Base-by-base conservation (phyloP, 2,329 filamentous ascomycete species). In the Leptographium wingfieldii region DNA sequence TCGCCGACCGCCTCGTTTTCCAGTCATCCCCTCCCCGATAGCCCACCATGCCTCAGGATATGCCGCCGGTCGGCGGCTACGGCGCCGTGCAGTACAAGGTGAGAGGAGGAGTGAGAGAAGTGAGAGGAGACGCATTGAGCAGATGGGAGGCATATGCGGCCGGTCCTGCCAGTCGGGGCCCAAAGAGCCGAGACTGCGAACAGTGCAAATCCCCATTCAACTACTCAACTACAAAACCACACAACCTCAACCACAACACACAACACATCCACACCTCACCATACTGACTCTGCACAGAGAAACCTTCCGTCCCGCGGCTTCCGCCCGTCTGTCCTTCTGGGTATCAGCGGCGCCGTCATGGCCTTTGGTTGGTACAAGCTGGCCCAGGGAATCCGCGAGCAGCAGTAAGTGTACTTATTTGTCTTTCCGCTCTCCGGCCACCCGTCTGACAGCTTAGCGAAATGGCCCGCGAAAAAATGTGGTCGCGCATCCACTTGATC, bases 71-170 rank as follows among this genome's bases (percentile, higher is more conserved):
- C 71, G 94, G 92, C 79, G 94, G 94, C 81, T 99, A 99, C 76
- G 87, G 85, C 74, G 87, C 92, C 74, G 87, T 99, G 66, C 94
- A 99, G 78, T 99, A 96, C 81, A 95, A 95, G 85, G 88, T 92
- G 74, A 70, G 80, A 11, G 35, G 51, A 43, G 53, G 11, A 38
- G 35, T 3, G 10, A 38, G 35, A 38, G 10, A 14, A 40, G 38
- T 12, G 38, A 40, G 38, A 40, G 12, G 33, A 35, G 33, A 35
- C 33, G 33, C 6, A 35, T 10, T 35, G 33, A 10, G 33, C 9
- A 2, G 33, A 40, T 16, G 38, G 14, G 38, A 40, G 38, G 16
- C 14, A 40, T 16, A 16, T 14, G 14, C 6, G 9, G 33, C 33
- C 33, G 33, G 33, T 35, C 33, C 33, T 5, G 33, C 9, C 33